Percentiles rank a stretch among this genome's conserved stretches.
Conservation (phyloP, 2,329 filamentous ascomycete species). For the Fusarium pininemorale region DNA sequence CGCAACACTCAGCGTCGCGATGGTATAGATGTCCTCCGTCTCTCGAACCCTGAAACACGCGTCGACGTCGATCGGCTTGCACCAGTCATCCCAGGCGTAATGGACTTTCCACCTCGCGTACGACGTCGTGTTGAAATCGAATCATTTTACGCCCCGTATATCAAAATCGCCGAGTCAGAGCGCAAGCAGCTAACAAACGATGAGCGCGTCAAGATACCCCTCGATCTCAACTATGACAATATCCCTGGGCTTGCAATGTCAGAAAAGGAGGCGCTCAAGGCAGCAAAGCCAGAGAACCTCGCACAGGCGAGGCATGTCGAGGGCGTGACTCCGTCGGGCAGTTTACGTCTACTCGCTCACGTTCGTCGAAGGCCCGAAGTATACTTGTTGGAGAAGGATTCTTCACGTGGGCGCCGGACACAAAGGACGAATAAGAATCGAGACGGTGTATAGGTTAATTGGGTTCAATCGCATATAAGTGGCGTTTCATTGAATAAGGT, state of each 20-base stretch:
- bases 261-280: conserved; percentile 76
- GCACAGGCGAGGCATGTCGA: conserved; percentile 90
- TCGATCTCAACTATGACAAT: conserved; percentile 77
- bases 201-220: conserved; percentile 76
- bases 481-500: conserved; percentile 6
- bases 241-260: conserved; percentile 81
- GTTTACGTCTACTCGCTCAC: conserved; percentile 68
- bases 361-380: conserved; percentile 54
- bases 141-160: conserved; percentile 86
- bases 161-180: conserved; percentile 74
- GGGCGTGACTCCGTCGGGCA: conserved; percentile 73
- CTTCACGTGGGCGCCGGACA: not conserved
- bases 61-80: conserved; percentile 63
- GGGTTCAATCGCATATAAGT: not conserved
- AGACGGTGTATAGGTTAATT: not conserved
- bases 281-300: conserved; percentile 81
- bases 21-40: conserved; percentile 81
- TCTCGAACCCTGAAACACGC: conserved; percentile 62
- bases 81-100: conserved; percentile 65
- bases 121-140: conserved; percentile 80
- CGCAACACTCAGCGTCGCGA: conserved; percentile 72
- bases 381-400: not conserved
- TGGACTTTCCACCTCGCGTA: conserved; percentile 65
- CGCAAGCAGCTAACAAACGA: conserved; percentile 77
- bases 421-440: not conserved